A percentile compares a stretch with the other conserved stretches of the same genome.
These are phyloP conservation scores for Ziziphus jujuba DNA, from an alignment of 306 rosid species.

Conservation along the genomic window DNA sequence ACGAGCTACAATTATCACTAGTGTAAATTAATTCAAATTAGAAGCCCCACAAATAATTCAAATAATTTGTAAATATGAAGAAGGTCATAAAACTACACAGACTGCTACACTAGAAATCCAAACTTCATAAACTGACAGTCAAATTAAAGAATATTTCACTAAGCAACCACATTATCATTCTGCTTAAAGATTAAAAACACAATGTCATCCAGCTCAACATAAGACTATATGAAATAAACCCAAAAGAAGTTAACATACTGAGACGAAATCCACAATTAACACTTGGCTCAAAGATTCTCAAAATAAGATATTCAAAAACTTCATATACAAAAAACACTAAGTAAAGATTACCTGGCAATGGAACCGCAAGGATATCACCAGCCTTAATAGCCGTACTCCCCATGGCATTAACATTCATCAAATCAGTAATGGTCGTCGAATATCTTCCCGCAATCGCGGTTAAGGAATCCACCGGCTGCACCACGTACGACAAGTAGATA, in stretches of 20 bases:
- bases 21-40: background rate
- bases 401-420: slow-evolving; percentile 98
- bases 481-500: slow-evolving; percentile 86
- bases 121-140: no score
- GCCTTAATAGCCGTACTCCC: slow-evolving; percentile 64
- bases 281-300: no score
- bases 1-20: background rate
- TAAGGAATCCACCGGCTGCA: slow-evolving; percentile 59
- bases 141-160: no score
- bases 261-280: background rate
- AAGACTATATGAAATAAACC: background rate
- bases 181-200: no score
- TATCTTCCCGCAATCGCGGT: slow-evolving; percentile 70
- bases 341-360: slow-evolving; percentile 61
- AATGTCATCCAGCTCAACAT: no score
- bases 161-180: no score
- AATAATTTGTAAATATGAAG: no score
- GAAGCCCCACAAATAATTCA: background rate
- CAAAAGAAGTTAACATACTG: background rate
- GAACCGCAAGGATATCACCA: slow-evolving; percentile 85
- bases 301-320: background rate
- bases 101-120: no score
- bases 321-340: slow-evolving; percentile 2
- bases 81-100: no score
- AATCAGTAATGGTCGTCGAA: slow-evolving; percentile 81